These are phyloP conservation scores for Colletotrichum siamense DNA, from an alignment of 2,329 filamentous ascomycete genomes.

Conservation along the genomic window DNA sequence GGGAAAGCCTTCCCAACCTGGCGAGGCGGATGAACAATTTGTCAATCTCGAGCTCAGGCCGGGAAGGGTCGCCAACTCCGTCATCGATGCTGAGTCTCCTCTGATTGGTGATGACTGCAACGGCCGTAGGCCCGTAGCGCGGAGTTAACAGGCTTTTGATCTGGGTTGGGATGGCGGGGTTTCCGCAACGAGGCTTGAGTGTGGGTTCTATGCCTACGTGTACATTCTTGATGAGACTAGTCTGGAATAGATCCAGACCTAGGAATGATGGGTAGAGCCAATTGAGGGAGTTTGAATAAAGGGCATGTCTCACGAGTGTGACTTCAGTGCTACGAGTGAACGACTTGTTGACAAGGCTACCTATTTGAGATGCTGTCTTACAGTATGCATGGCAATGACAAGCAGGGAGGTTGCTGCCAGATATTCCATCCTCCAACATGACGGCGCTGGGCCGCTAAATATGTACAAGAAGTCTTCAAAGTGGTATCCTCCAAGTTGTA, in stretches of 20 bases:
- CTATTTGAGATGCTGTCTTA: neutral
- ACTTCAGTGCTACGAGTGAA: neutral
- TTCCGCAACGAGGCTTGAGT: neutral
- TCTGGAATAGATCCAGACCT: neutral
- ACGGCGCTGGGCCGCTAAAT: neutral
- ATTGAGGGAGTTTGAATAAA: neutral
- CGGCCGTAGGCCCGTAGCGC: neutral
- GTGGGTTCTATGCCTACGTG: neutral
- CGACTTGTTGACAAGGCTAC: neutral
- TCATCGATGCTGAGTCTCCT: neutral
- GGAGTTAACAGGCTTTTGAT: neutral
- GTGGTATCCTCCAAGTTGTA: neutral
- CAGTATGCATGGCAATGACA: neutral
- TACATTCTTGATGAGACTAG: neutral
- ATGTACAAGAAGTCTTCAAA: neutral
- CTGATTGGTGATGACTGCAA: neutral
- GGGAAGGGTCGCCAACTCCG: neutral
- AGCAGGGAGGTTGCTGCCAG: neutral
- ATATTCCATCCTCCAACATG: neutral
- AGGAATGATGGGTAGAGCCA: neutral
- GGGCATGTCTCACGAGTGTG: neutral
- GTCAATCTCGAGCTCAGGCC: neutral
- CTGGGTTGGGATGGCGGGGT: neutral
- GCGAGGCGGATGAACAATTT: conserved; percentile 2
- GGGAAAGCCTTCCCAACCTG: conserved; percentile 4